Evolutionary conservation across 257 asterid genomes (phyloP).

Genomic region (Petunia axillaris): DNA sequence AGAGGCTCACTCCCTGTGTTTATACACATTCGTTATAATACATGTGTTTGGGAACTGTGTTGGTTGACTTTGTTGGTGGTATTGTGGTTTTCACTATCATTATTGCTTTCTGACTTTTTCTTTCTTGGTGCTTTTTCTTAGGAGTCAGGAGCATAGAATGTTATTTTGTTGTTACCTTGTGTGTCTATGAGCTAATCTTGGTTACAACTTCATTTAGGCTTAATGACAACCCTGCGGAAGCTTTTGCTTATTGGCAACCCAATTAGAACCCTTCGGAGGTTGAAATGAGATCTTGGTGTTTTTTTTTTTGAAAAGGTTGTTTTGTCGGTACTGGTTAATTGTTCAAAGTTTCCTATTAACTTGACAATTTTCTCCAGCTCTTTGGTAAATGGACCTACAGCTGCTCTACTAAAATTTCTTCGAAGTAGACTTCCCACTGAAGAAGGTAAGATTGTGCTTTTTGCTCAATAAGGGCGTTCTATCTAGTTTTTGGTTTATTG

Average conservation of each 20-base stretch:
- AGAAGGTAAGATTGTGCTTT: constrained; percentile 71
- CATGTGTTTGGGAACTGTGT: constrained; percentile 1
- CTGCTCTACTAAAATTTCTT: constrained; percentile 77
- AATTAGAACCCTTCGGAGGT: constrained; percentile 91
- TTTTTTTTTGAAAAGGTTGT: constrained; percentile 26
- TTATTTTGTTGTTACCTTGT: neutral
- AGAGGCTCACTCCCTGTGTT: neutral
- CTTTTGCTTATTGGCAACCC: constrained; percentile 93
- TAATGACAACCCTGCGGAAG: constrained; percentile 91
- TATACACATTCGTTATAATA: neutral
- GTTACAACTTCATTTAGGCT: constrained; percentile 49
- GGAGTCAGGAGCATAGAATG: constrained; percentile 8
- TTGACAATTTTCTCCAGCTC: constrained; percentile 57
- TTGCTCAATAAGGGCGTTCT: constrained; percentile 20
- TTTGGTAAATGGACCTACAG: constrained; percentile 86
- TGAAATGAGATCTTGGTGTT: constrained; percentile 23
- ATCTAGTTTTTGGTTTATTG: constrained; percentile 2
- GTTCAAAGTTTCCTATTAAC: constrained; percentile 2
- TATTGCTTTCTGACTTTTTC: neutral
- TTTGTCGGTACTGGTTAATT: constrained; percentile 23
- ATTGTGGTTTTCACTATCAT: constrained; percentile 2
- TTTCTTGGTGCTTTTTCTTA: neutral
- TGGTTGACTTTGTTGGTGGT: neutral
- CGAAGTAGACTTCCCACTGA: constrained; percentile 84
- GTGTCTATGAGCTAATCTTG: constrained; percentile 15